phyloP scores from a whole-genome alignment of 352 stramenopile species.

The Phytopythium cucurbitacearum region DNA sequence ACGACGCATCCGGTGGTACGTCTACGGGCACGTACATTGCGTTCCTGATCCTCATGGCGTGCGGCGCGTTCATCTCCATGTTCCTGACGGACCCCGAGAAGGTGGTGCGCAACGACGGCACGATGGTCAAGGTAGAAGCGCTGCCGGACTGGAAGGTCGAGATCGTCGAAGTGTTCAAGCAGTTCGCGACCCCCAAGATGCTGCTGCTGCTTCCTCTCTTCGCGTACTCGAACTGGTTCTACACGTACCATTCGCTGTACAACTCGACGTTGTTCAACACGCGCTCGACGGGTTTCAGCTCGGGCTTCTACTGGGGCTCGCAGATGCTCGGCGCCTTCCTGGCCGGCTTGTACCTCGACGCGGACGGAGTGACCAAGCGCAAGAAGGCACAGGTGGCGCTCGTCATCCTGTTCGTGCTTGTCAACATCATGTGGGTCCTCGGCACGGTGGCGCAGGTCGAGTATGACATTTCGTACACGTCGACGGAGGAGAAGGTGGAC shows the following conservation, averaged over 20 bases:
- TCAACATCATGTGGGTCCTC: conserved; percentile 35
- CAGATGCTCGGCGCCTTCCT: conserved; percentile 35
- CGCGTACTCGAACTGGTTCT: conserved; percentile 64
- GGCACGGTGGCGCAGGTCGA: conserved; percentile 15
- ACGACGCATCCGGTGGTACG: conserved; percentile 1
- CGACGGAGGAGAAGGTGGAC: conserved; percentile 19
- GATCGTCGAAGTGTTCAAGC: not conserved
- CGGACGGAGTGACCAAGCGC: not conserved
- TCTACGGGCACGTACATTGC: conserved; percentile 43
- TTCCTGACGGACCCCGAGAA: conserved; percentile 24
- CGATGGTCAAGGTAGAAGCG: conserved; percentile 6
- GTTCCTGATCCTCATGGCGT: conserved; percentile 56
- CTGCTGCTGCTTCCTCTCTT: conserved; percentile 39
- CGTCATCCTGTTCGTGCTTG: conserved; percentile 13
- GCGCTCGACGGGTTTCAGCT: conserved; percentile 32
- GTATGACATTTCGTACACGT: not conserved
- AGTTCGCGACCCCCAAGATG: not conserved
- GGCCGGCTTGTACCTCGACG: conserved; percentile 8
- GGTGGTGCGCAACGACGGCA: conserved; percentile 23
- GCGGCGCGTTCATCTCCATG: conserved; percentile 34
- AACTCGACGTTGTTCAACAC: conserved; percentile 41
- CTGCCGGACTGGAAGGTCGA: not conserved
- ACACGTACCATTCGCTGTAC: conserved; percentile 57
- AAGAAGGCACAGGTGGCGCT: not conserved
- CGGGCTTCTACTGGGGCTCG: conserved; percentile 34